Base-by-base conservation (phyloP, 2,329 filamentous ascomycete species). In the Chalara sp. region DNA sequence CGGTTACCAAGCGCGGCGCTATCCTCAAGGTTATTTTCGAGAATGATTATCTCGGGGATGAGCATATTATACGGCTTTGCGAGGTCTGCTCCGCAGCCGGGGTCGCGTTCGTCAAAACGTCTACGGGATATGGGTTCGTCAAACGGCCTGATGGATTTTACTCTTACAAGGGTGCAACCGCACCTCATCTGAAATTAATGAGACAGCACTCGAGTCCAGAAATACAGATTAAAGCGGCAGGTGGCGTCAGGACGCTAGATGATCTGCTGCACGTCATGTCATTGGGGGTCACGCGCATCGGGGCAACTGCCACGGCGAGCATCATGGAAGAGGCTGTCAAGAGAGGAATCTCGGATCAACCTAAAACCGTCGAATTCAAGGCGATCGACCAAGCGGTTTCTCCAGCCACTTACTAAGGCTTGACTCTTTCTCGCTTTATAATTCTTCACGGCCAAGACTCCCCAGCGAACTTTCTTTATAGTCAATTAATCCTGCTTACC, bases 21-120 rank as follows among this genome's bases (percentile, higher is more conserved):
- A 67, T 71, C 1, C 67, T 83, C 6, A 83, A 83, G 59, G 78
- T 83, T 47, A 83, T 83, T 46, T 82, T 83, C 50, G 79, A 83
- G 57, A 83, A 80, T 56, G 78, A 81, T 58, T 83, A 74, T 54
- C 70, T 83, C 0, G 31, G 67, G 1, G 66, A 76, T 0, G 59
- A 72, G 8, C 71, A 81, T 37, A 79, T 83, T 47, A 56, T 71
- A 6, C 67, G 64, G 5, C 67, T 83, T 0, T 82, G 79, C 58
- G 58, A 73, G 60, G 79, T 83, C 32, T 83, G 80, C 60, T 73
- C 73, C 0, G 61, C 68, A 0, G 35, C 78, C 0, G 65, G 64
- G 0, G 79, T 83, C 0, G 78, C 72, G 0, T 83, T 80, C 51
- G 72, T 82, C 56, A 83, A 83, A 67, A 83, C 80, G 0, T 79